Percentiles rank a stretch among this genome's conserved stretches.
phyloP scores from a whole-genome alignment of 371 early-diverging fungal genomes.

The Actinomortierella wolfii region DNA sequence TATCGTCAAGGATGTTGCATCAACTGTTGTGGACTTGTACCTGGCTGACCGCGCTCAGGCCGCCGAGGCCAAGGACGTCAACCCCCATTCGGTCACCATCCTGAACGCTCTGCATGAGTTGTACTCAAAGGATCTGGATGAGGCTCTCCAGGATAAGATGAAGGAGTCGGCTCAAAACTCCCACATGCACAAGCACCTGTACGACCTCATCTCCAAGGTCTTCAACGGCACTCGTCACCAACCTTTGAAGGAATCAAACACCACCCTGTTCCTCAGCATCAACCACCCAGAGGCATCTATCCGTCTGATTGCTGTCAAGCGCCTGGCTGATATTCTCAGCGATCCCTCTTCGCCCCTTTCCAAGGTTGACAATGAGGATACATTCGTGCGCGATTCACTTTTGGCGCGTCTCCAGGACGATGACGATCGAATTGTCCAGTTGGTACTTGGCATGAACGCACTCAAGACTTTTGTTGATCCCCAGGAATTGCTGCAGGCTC shows the following conservation, averaged over 20 bases:
- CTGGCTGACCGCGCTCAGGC: conserved; percentile 35
- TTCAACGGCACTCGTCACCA: conserved; percentile 71
- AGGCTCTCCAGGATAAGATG: conserved; percentile 54
- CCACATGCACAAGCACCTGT: conserved; percentile 50
- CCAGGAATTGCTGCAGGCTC: conserved; percentile 27
- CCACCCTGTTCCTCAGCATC: conserved; percentile 73
- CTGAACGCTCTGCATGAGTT: conserved; percentile 59
- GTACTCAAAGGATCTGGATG: conserved; percentile 60
- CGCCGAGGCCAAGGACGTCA: conserved; percentile 20
- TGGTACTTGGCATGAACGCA: conserved; percentile 43
- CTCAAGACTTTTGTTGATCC: conserved; percentile 34
- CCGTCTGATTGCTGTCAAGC: conserved; percentile 67
- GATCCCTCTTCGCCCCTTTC: conserved; percentile 40
- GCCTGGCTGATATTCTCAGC: conserved; percentile 56
- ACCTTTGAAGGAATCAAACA: conserved; percentile 67
- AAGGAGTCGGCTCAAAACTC: conserved; percentile 32
- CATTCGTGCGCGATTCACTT: conserved; percentile 58
- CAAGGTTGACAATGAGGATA: conserved; percentile 17
- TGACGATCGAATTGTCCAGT: conserved; percentile 47
- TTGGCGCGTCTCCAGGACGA: conserved; percentile 58
- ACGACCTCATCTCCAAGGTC: conserved; percentile 60
- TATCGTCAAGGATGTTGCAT: conserved; percentile 50
- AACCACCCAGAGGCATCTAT: conserved; percentile 66
- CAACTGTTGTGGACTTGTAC: conserved; percentile 50
- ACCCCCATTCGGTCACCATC: conserved; percentile 40